Evolutionary conservation across 345 rosid genomes (phyloP).

Genomic region (Aquilaria yunnanensis): DNA sequence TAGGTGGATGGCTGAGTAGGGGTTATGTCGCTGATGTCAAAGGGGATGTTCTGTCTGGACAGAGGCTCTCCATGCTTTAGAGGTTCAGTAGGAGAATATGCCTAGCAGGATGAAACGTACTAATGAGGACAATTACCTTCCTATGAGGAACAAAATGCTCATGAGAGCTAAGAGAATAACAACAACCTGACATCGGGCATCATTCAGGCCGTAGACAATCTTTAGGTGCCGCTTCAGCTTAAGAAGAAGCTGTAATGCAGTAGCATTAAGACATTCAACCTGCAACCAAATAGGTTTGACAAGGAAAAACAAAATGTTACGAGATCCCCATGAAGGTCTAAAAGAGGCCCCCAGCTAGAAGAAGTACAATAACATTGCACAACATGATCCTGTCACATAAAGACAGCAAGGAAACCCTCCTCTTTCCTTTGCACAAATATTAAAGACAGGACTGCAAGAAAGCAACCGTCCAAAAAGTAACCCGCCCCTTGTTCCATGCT

Average conservation of each 20-base stretch:
- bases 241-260: constrained; percentile 84
- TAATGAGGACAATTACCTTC: background rate
- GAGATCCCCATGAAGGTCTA: background rate
- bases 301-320: constrained; percentile 5
- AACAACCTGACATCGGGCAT: constrained; percentile 91
- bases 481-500: too few relatives aligned
- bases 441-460: background rate
- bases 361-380: background rate
- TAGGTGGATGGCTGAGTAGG: constrained; percentile 50
- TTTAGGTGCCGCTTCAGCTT: constrained; percentile 90
- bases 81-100: constrained; percentile 81
- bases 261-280: constrained; percentile 73
- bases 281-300: constrained; percentile 40
- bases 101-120: constrained; percentile 30
- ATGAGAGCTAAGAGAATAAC: background rate
- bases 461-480: background rate
- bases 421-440: background rate
- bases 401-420: background rate
- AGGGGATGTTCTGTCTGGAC: constrained; percentile 65
- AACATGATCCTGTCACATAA: background rate
- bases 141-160: background rate
- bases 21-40: constrained; percentile 51
- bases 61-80: constrained; percentile 71
- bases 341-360: background rate
- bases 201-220: constrained; percentile 75